These are phyloP conservation scores for Syzygium oleosum DNA, from an alignment of 345 rosid species.

Conservation along the genomic window DNA sequence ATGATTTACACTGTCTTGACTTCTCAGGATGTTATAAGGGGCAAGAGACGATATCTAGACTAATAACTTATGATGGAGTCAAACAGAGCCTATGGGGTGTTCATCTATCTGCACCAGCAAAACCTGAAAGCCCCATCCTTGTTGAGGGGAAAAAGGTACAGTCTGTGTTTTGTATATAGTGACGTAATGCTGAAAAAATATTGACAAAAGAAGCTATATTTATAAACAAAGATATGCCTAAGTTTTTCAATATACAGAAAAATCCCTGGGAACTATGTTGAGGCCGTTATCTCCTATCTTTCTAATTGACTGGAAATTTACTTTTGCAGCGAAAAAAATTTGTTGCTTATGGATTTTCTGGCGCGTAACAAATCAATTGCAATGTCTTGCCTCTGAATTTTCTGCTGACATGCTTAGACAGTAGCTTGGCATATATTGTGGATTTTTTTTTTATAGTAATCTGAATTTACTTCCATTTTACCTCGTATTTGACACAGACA, in stretches of 20 bases:
- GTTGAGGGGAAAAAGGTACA: slow-evolving; percentile 61
- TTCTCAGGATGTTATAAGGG: slow-evolving; percentile 82
- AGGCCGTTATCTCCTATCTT: background rate
- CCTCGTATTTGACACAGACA: background rate
- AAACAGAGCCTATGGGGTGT: slow-evolving; percentile 82
- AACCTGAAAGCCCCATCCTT: slow-evolving; percentile 60
- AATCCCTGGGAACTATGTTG: background rate
- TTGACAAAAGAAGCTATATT: background rate
- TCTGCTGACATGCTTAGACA: background rate
- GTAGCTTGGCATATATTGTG: background rate
- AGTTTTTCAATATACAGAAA: background rate
- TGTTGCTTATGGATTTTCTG: background rate
- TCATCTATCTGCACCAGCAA: slow-evolving; percentile 57
- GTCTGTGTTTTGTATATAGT: background rate
- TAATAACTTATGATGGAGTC: slow-evolving; percentile 79
- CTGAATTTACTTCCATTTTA: background rate
- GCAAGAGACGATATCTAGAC: slow-evolving; percentile 83
- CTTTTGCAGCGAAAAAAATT: background rate
- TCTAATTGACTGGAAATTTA: background rate
- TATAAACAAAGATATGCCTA: background rate
- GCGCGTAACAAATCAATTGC: background rate
- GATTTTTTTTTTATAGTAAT: background rate
- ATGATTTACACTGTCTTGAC: background rate
- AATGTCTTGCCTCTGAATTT: background rate
- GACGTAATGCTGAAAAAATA: background rate